Conservation (phyloP, 1,139 yeast species). For the Candida mesenterica region DNA sequence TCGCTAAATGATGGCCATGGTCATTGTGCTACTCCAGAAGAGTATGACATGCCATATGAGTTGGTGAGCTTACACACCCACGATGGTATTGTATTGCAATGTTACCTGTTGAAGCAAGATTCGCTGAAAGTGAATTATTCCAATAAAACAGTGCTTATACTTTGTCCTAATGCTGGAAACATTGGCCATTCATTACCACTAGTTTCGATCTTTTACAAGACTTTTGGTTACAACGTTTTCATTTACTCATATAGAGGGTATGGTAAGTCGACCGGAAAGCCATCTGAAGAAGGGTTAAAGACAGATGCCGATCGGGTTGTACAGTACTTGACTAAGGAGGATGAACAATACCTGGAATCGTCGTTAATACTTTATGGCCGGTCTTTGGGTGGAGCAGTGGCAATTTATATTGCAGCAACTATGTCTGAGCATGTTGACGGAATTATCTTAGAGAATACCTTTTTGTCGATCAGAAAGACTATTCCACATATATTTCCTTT, state of each 20-base stretch:
- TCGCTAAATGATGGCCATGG: constrained; percentile 75
- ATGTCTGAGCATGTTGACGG: constrained; percentile 54
- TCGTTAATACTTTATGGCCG: constrained; percentile 78
- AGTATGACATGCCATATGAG: constrained; percentile 68
- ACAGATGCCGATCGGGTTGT: constrained; percentile 76
- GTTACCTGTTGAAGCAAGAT: constrained; percentile 51
- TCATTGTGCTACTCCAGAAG: constrained; percentile 75
- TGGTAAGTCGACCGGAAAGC: constrained; percentile 77
- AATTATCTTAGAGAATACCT: constrained; percentile 81
- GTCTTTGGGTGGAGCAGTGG: constrained; percentile 94
- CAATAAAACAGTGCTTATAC: constrained; percentile 69
- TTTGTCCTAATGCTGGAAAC: constrained; percentile 96
- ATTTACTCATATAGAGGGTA: constrained; percentile 91
- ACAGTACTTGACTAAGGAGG: constrained; percentile 53
- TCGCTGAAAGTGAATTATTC: constrained; percentile 37
- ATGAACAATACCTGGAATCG: constrained; percentile 49
- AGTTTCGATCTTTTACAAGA: constrained; percentile 65
- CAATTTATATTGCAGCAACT: constrained; percentile 72
- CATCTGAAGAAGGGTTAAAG: constrained; percentile 79
- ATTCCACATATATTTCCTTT: constrained; percentile 82
- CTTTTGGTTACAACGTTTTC: constrained; percentile 74
- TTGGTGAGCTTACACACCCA: constrained; percentile 57
- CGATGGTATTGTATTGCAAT: constrained; percentile 57
- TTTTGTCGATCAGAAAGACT: constrained; percentile 71
- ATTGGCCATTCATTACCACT: constrained; percentile 91